Evolutionary conservation across 208 protist species (phyloP).

Genomic region (Trypanosoma rangeli): DNA sequence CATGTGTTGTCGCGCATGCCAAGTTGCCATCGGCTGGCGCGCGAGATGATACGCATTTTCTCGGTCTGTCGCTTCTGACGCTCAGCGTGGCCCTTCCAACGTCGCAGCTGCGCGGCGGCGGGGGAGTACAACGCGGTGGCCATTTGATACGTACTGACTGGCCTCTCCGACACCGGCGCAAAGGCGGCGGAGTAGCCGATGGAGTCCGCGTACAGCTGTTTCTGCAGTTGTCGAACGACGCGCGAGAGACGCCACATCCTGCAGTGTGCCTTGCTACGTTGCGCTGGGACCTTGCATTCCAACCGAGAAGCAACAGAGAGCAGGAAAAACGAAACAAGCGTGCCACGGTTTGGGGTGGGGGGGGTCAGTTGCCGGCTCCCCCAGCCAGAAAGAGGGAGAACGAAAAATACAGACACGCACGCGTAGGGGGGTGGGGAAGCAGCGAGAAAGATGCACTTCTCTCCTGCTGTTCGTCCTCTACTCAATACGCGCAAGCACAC

Average conservation of each 20-base stretch:
- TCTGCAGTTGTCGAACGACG: constrained; percentile 38
- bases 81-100: constrained; percentile 45
- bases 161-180: constrained; percentile 37
- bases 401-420: neutral
- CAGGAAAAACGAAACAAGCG: too few relatives aligned
- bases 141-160: constrained; percentile 36
- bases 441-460: constrained; percentile 1
- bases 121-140: constrained; percentile 58
- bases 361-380: too few relatives aligned
- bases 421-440: neutral
- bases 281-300: too few relatives aligned
- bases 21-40: constrained; percentile 33
- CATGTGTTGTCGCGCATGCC: constrained; percentile 24
- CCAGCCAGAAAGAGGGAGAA: too few relatives aligned
- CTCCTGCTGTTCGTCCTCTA: neutral
- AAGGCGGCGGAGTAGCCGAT: constrained; percentile 64
- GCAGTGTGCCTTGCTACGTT: neutral
- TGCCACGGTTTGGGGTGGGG: too few relatives aligned
- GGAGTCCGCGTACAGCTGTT: constrained; percentile 36
- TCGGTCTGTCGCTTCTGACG: constrained; percentile 41
- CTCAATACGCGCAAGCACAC: neutral
- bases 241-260: constrained; percentile 32
- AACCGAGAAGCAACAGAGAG: too few relatives aligned
- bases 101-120: constrained; percentile 30
- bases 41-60: constrained; percentile 36